Evolutionary conservation across 2,329 filamentous ascomycete species (phyloP).

Genomic region (Ceratocystis ficicola): DNA sequence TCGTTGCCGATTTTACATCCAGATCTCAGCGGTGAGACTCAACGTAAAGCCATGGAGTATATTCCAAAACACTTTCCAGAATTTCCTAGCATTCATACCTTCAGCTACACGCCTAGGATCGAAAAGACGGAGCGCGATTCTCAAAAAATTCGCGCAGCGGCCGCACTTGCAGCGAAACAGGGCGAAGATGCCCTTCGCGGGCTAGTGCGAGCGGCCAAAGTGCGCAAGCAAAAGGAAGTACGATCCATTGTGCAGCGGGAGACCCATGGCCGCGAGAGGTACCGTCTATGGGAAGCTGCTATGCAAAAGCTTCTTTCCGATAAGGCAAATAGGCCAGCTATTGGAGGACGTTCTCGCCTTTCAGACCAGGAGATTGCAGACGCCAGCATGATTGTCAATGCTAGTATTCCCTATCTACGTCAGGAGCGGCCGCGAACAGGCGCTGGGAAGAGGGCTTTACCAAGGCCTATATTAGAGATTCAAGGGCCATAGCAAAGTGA

Average conservation of each 20-base stretch:
- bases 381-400: conserved; percentile 52
- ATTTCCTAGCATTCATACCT: conserved; percentile 54
- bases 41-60: conserved; percentile 44
- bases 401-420: conserved; percentile 15
- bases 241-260: conserved; percentile 44
- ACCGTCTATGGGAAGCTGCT: conserved; percentile 48
- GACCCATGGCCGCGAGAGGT: conserved; percentile 41
- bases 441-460: conserved; percentile 17
- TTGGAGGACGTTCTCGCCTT: conserved; percentile 13
- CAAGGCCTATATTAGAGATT: conserved; percentile 17
- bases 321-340: conserved; percentile 18
- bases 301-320: conserved; percentile 45
- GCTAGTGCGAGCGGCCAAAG: conserved; percentile 50
- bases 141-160: conserved; percentile 47
- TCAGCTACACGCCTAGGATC: conserved; percentile 45
- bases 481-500: conserved; percentile 10
- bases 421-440: conserved; percentile 19
- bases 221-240: conserved; percentile 52
- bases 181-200: conserved; percentile 49
- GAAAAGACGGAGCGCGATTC: conserved; percentile 35
- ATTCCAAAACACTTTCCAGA: conserved; percentile 48
- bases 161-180: conserved; percentile 47
- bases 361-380: conserved; percentile 42
- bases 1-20: conserved; percentile 38
- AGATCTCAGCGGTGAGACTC: conserved; percentile 46